A percentile compares a stretch with the other conserved stretches of the same genome.
phyloP scores from a whole-genome alignment of 2,329 filamentous ascomycete species.

The Diaporthe velutina region DNA sequence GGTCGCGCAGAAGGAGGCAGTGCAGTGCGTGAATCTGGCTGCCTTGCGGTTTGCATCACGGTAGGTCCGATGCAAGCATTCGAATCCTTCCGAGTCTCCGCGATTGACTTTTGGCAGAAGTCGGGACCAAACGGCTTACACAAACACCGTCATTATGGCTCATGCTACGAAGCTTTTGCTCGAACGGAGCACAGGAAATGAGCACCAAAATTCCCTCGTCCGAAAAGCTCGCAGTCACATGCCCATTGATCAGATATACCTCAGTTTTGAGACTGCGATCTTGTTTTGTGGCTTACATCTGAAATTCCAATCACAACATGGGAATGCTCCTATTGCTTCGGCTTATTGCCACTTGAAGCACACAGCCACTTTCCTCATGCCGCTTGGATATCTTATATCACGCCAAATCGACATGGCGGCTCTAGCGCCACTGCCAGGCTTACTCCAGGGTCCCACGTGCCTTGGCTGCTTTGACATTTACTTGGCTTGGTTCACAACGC shows the following conservation, averaged over 20 bases:
- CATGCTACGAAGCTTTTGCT: not conserved
- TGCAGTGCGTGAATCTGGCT: slow-evolving; percentile 17
- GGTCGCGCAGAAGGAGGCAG: not conserved
- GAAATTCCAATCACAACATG: not conserved
- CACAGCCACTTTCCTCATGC: slow-evolving; percentile 5
- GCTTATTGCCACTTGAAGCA: slow-evolving; percentile 16
- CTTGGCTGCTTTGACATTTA: slow-evolving; percentile 19
- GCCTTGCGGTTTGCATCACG: slow-evolving; percentile 19
- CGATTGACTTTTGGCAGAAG: not conserved
- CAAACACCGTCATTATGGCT: not conserved
- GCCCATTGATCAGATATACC: not conserved
- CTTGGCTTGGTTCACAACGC: not conserved
- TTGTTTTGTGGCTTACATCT: not conserved
- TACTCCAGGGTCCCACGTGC: slow-evolving; percentile 5
- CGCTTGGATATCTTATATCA: not conserved
- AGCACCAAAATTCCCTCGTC: too few relatives aligned
- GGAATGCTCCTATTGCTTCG: not conserved
- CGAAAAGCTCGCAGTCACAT: not conserved
- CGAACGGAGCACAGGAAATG: not conserved
- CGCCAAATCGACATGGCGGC: slow-evolving; percentile 2
- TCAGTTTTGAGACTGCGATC: not conserved
- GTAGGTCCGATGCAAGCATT: not conserved
- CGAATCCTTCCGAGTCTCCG: slow-evolving; percentile 4
- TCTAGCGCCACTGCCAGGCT: slow-evolving; percentile 13
- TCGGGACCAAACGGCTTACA: not conserved